Base-by-base conservation (phyloP, 768 basidiomycete species). In the Podaxis carcinomalis region DNA sequence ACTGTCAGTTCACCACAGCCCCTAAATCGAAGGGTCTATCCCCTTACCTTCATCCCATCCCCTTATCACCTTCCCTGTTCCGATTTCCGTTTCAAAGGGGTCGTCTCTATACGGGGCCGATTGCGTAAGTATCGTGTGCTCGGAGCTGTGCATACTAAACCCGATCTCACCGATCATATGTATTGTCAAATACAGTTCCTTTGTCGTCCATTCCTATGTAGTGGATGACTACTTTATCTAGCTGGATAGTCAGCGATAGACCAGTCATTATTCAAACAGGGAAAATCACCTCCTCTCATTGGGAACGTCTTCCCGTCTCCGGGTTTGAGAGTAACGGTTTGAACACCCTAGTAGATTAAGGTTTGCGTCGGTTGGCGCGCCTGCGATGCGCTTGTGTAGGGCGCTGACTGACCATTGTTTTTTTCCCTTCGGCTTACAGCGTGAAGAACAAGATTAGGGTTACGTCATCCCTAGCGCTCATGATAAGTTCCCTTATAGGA, bases 31-130 rank as follows among this genome's bases (percentile, higher is more conserved):
- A 11, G 5, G 25, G 25, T 40, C 46, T 28, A 55, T 6, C 28
- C 39, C 74, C 81, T 67, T 64, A 88, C 93, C 93, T 72, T 93
- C 90, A 69, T 94, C 93, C 93, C 92, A 95, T 35, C 93, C 91
- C 68, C 80, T 88, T 75, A 95, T 94, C 52, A 95, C 93, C 70
- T 87, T 87, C 13, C 90, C 89, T 25, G 85, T 77, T 47, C 93
- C 91, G 64, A 93, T 93, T 70, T 83, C 69, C 2, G 89, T 91
- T 64, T 73, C 68, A 71, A 94, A 93, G 1, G 90, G 83, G 0
- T 2, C 2, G 0, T 78, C 76, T 39, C 92, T 92, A 70, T 16
- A 51, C 36, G 62, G 39, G 14, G 16, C 11, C 13, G n/a, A 2
- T 5, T 2, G 19, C 9, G 16, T 7, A 13, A 56, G 0, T 13